Percentiles rank a stretch among this genome's conserved stretches.
phyloP scores from a whole-genome alignment of 768 basidiomycete genomes.

The Boletus rufocinnamomeus region DNA sequence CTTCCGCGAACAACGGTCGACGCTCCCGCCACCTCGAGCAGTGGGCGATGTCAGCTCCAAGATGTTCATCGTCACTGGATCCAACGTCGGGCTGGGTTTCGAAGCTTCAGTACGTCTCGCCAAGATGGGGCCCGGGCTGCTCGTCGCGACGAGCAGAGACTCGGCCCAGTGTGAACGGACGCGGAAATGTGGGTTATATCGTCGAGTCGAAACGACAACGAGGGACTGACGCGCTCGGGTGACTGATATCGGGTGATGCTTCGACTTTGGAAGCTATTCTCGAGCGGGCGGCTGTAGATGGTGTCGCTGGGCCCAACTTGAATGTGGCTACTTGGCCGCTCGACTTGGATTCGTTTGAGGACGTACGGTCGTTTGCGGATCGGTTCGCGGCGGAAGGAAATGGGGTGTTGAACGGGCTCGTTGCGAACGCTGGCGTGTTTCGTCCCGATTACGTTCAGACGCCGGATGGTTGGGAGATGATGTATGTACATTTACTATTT shows the following conservation, averaged over 20 bases:
- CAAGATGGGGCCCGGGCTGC: slow-evolving; percentile 29
- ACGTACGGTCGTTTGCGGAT: slow-evolving; percentile 33
- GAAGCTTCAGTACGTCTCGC: slow-evolving; percentile 35
- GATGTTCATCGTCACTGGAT: slow-evolving; percentile 48
- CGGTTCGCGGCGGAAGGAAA: slow-evolving; percentile 27
- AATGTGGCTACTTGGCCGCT: slow-evolving; percentile 35
- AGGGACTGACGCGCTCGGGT: background rate
- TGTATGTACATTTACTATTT: slow-evolving; percentile 37
- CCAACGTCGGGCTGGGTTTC: slow-evolving; percentile 43
- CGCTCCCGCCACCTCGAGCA: slow-evolving; percentile 9
- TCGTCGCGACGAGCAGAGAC: slow-evolving; percentile 38
- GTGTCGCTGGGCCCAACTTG: slow-evolving; percentile 3
- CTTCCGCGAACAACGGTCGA: slow-evolving; percentile 23
- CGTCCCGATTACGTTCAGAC: slow-evolving; percentile 27
- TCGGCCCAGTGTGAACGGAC: slow-evolving; percentile 24
- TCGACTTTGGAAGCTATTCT: slow-evolving; percentile 5
- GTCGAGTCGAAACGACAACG: background rate
- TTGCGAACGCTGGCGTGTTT: slow-evolving; percentile 33
- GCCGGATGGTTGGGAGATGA: slow-evolving; percentile 48
- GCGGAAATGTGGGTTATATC: slow-evolving; percentile 9
- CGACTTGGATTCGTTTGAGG: slow-evolving; percentile 34
- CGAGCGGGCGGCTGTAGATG: slow-evolving; percentile 10
- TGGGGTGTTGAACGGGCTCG: slow-evolving; percentile 28
- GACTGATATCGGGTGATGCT: background rate
- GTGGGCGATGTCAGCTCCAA: slow-evolving; percentile 42